phyloP scores from a whole-genome alignment of 345 rosid genomes.

The Eucalyptus pauciflora region DNA sequence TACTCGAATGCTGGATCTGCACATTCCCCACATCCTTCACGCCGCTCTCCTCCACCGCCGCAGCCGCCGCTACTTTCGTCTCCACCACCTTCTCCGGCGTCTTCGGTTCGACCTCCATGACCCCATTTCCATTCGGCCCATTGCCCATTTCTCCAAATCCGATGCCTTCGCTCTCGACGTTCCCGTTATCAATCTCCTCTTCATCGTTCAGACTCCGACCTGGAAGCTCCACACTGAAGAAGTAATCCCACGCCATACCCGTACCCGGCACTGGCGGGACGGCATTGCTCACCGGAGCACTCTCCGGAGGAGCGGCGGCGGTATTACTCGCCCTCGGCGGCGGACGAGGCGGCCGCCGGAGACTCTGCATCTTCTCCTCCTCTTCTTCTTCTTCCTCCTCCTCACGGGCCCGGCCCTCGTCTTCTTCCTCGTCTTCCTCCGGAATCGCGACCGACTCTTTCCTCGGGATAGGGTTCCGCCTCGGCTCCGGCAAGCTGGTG shows the following conservation, averaged over 20 bases:
- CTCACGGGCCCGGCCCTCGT: not conserved
- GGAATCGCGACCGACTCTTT: constrained; percentile 26
- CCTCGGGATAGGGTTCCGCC: not conserved
- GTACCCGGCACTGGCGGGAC: constrained; percentile 40
- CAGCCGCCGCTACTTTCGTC: not conserved
- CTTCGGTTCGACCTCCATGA: constrained; percentile 28
- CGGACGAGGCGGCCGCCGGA: not conserved
- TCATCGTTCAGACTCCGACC: constrained; percentile 34
- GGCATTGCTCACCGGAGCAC: constrained; percentile 11
- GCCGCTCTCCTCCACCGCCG: constrained; percentile 3
- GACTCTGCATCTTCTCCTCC: constrained; percentile 27
- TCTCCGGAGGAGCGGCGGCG: constrained; percentile 20
- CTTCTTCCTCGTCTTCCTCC: constrained; percentile 29
- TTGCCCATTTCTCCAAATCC: constrained; percentile 2
- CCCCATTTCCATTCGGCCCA: constrained; percentile 1
- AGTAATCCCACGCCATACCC: constrained; percentile 53
- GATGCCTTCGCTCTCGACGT: constrained; percentile 7
- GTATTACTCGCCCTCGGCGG: constrained; percentile 4
- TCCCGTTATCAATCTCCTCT: not conserved
- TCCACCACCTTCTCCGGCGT: constrained; percentile 48
- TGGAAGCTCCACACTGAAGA: constrained; percentile 55
- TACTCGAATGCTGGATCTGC: constrained; percentile 46
- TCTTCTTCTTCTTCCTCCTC: constrained; percentile 41
- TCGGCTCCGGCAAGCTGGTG: constrained; percentile 44
- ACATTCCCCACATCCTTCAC: not conserved